Percentiles rank a stretch among this genome's conserved stretches.
Conservation (phyloP, 768 basidiomycete species). For the Auriscalpium orientale region DNA sequence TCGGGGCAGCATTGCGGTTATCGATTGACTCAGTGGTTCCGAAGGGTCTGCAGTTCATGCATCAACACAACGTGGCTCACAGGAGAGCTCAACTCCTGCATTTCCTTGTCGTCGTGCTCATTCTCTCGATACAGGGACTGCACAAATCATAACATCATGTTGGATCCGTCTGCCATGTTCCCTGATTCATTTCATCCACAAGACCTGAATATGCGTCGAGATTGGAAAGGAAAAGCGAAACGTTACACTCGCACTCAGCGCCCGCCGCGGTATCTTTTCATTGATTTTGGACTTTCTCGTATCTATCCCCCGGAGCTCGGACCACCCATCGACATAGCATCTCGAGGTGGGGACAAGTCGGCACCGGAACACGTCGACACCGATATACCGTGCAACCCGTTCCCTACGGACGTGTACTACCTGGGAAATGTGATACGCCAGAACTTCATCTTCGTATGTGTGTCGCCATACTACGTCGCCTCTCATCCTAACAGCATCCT, state of each 20-base stretch:
- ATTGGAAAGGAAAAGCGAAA: conserved; percentile 17
- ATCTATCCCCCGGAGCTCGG: conserved; percentile 21
- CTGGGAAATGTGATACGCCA: conserved; percentile 25
- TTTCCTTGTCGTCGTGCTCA: neutral
- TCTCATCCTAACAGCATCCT: neutral
- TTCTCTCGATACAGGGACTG: conserved; percentile 3
- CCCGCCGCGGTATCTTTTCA: conserved; percentile 27
- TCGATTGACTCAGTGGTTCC: neutral
- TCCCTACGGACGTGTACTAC: conserved; percentile 29
- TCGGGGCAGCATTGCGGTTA: conserved; percentile 9
- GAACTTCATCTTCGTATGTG: conserved; percentile 20
- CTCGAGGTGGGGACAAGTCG: conserved; percentile 35
- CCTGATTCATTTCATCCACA: conserved; percentile 22
- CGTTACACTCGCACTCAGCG: conserved; percentile 23
- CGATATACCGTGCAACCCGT: conserved; percentile 20
- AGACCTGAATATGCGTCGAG: conserved; percentile 5
- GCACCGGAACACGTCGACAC: conserved; percentile 23
- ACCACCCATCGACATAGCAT: conserved; percentile 20
- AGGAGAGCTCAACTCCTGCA: conserved; percentile 19
- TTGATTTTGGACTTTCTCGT: conserved; percentile 31
- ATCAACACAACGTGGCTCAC: conserved; percentile 18
- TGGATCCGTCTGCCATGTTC: conserved; percentile 21
- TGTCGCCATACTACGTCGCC: neutral
- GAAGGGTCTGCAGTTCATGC: conserved; percentile 21
- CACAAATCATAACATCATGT: conserved; percentile 17